Base-by-base conservation (phyloP, 1,284 basidiomycete genomes). In the Leccinum subspadiceum region DNA sequence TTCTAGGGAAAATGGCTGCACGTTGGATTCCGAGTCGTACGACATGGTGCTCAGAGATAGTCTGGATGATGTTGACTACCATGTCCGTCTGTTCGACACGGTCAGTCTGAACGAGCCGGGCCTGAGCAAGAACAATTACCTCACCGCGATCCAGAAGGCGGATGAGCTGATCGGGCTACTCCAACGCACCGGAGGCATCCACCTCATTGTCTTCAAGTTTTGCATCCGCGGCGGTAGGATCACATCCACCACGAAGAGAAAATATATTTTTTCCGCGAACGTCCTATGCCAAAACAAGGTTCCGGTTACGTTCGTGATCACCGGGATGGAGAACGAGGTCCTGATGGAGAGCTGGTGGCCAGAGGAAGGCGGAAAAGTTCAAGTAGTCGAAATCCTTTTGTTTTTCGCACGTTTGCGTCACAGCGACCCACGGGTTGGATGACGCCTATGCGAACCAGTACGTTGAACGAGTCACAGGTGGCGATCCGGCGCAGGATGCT, bases 141-240 rank as follows among this genome's bases (percentile, higher is more conserved):
- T 70, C 37, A 46, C 56, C 12, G 66, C 68, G 24, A 54, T 70
- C 53, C 62, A 59, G 31, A 70, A 68, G 49, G 63, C 67, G 13
- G 56, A 68, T 37, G 5, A 48, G n/a, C 58, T 72, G 12, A 71
- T 69, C 44, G 54, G 29, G n/a, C 57, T 62, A 22, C 71, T 78
- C 33, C 53, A 65, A 2, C 57, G 54, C 31, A 60, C 60, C 5
- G 69, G 69, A 8, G 71, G 72, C 7, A 62, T 73, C 44, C 59
- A 60, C 13, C 66, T 71, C 6, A 49, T 73, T 4, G 10, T 71
- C 12, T 71, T 71, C 26, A 29, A 29, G 26, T 29, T 29, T 24
- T 71, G 70, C 51, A 58, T 74, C n/a, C 66, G 64, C 13, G 71
- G 64, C 4, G 64, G 70, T 22, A 63, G 72, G 37, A 65, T 73